These are phyloP conservation scores for Epichloe sibirici DNA, from an alignment of 2,329 filamentous ascomycete species.

Conservation along the genomic window DNA sequence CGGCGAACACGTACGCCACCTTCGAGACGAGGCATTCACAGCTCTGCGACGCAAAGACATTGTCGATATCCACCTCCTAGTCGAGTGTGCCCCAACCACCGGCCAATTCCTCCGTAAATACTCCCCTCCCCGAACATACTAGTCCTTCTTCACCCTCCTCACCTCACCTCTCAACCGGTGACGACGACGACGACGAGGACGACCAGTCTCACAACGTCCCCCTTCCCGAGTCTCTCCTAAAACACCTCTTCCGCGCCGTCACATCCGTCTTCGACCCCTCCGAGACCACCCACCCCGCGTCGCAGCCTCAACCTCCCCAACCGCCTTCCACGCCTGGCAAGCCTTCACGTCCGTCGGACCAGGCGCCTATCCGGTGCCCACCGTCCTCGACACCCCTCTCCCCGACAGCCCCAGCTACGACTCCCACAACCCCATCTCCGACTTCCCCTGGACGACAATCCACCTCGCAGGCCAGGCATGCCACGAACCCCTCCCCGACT, in stretches of 20 bases:
- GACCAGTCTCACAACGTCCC: not conserved
- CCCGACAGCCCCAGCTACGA: conserved; percentile 30
- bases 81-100: conserved; percentile 15
- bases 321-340: conserved; percentile 34
- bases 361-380: conserved; percentile 58
- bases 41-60: conserved; percentile 60
- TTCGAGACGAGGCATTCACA: conserved; percentile 75
- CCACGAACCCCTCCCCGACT: conserved; percentile 39
- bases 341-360: conserved; percentile 40
- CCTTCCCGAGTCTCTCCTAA: conserved; percentile 29
- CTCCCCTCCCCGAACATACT: not conserved
- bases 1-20: conserved; percentile 61
- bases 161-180: conserved; percentile 3
- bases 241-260: conserved; percentile 33
- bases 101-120: conserved; percentile 14
- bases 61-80: conserved; percentile 58
- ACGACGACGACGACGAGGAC: not conserved
- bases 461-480: conserved; percentile 64
- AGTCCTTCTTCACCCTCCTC: not conserved
- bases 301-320: conserved; percentile 19
- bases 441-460: conserved; percentile 57
- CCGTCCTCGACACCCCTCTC: conserved; percentile 44
- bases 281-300: conserved; percentile 17
- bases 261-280: conserved; percentile 30
- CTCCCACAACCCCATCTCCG: conserved; percentile 21